Conservation (phyloP, 2,329 filamentous ascomycete genomes). For the Cytospora leucostoma region DNA sequence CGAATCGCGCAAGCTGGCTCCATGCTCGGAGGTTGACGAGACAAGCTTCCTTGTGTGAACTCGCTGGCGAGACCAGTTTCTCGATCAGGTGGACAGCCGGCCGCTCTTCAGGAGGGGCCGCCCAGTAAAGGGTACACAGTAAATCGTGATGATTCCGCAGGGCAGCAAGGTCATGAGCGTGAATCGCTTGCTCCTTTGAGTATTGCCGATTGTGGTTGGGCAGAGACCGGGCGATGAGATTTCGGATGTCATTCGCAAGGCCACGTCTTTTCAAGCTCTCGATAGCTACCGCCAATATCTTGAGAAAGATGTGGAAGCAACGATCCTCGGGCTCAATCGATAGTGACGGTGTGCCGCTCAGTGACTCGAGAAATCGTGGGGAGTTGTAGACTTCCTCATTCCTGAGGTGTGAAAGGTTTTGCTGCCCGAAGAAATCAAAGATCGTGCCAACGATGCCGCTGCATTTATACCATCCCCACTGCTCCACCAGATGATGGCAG, state of each 20-base stretch:
- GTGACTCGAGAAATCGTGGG: conserved; percentile 60
- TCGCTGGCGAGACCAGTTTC: conserved; percentile 58
- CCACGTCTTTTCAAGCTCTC: conserved; percentile 50
- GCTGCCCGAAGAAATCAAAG: conserved; percentile 68
- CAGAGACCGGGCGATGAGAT: conserved; percentile 61
- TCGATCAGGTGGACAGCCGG: conserved; percentile 58
- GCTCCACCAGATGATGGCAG: conserved; percentile 63
- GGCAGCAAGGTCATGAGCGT: conserved; percentile 62
- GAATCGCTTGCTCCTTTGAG: conserved; percentile 61
- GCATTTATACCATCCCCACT: conserved; percentile 67
- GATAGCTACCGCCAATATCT: conserved; percentile 61
- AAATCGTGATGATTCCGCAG: conserved; percentile 70
- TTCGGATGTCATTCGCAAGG: conserved; percentile 59
- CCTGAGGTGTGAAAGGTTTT: conserved; percentile 61
- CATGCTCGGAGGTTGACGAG: conserved; percentile 65
- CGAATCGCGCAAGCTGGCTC: conserved; percentile 61
- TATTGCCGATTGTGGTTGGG: conserved; percentile 68
- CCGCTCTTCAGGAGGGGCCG: conserved; percentile 55
- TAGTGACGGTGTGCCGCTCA: conserved; percentile 50
- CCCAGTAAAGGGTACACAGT: conserved; percentile 67
- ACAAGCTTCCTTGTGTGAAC: conserved; percentile 67
- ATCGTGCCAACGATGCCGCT: conserved; percentile 60
- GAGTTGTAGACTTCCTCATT: conserved; percentile 66
- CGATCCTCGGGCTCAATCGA: conserved; percentile 56
- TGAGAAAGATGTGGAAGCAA: conserved; percentile 69